phyloP scores from a whole-genome alignment of 345 rosid genomes.

The Arabis hirsuta region DNA sequence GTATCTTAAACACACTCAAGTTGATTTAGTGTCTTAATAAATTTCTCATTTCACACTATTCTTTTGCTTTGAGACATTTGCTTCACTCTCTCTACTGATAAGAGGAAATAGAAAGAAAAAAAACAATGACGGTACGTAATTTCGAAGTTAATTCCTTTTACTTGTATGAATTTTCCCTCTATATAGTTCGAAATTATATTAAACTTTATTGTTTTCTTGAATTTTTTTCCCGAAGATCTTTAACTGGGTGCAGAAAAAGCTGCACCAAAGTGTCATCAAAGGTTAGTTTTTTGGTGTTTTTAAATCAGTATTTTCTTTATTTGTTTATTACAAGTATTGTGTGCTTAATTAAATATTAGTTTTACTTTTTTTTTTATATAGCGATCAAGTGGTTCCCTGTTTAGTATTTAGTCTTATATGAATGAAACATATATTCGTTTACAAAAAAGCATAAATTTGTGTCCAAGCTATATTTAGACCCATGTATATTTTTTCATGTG shows the following conservation, averaged over 20 bases:
- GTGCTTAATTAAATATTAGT: conserved; percentile 18
- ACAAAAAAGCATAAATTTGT: neutral
- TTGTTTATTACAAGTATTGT: neutral
- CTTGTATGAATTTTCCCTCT: neutral
- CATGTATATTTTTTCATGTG: neutral
- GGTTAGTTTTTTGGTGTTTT: conserved; percentile 46
- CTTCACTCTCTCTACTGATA: conserved; percentile 14
- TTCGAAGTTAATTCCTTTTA: neutral
- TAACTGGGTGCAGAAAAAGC: conserved; percentile 85
- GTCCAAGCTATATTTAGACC: conserved; percentile 1
- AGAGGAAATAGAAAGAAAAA: conserved; percentile 12
- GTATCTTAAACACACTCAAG: conserved; percentile 8
- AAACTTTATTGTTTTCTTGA: conserved; percentile 9
- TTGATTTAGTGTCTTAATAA: conserved; percentile 9
- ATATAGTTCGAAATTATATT: neutral
- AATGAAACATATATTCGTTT: neutral
- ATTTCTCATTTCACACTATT: conserved; percentile 24
- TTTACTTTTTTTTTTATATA: conserved; percentile 11
- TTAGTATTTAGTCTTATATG: conserved; percentile 24
- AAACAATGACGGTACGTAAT: conserved; percentile 40
- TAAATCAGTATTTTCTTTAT: neutral
- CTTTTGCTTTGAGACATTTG: neutral
- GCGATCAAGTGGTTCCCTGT: conserved; percentile 21
- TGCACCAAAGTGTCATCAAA: conserved; percentile 63
- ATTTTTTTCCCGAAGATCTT: conserved; percentile 54